A percentile compares a stretch with the other conserved stretches of the same genome.
These are phyloP conservation scores for Colletotrichum nymphaeae DNA, from an alignment of 2,329 filamentous ascomycete species.

Conservation along the genomic window DNA sequence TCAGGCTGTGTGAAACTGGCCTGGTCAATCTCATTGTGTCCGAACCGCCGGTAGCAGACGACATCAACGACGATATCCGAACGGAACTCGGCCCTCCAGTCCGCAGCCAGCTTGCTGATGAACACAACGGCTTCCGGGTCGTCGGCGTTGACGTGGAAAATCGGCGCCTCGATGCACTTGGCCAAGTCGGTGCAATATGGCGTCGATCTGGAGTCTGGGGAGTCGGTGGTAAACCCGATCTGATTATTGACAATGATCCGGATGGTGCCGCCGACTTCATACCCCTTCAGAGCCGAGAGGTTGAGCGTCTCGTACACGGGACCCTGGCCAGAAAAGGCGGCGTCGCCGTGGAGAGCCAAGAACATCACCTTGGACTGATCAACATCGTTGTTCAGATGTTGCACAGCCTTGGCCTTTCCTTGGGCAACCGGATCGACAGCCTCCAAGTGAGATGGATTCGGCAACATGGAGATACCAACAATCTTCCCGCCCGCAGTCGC, in stretches of 20 bases:
- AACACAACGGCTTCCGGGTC: slow-evolving; percentile 99
- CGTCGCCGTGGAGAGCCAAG: slow-evolving; percentile 95
- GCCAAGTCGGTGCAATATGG: slow-evolving; percentile 99
- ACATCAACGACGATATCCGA: slow-evolving; percentile 97
- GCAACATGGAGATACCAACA: slow-evolving; percentile 95
- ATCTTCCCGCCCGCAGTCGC: slow-evolving; percentile 97
- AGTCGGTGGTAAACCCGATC: slow-evolving; percentile 99
- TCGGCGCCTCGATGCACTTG: slow-evolving; percentile 96
- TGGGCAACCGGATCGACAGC: slow-evolving; percentile 97
- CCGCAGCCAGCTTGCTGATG: slow-evolving; percentile 93
- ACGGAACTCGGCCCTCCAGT: slow-evolving; percentile 99
- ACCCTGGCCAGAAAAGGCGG: slow-evolving; percentile 95
- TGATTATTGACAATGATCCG: slow-evolving; percentile 99
- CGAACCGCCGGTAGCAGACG: slow-evolving; percentile 98
- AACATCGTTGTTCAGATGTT: slow-evolving; percentile 98
- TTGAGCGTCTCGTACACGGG: slow-evolving; percentile 98
- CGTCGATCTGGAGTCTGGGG: slow-evolving; percentile 94
- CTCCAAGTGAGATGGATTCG: slow-evolving; percentile 98
- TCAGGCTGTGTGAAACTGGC: slow-evolving; percentile 99
- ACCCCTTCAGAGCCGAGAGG: slow-evolving; percentile 93
- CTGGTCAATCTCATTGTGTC: slow-evolving; percentile 99
- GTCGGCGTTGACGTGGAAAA: slow-evolving; percentile 99
- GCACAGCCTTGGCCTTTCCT: slow-evolving; percentile 95
- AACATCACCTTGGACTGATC: slow-evolving; percentile 91
- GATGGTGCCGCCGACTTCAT: slow-evolving; percentile 96